Base-by-base conservation (phyloP, 768 basidiomycete species). In the Boletales sp. region DNA sequence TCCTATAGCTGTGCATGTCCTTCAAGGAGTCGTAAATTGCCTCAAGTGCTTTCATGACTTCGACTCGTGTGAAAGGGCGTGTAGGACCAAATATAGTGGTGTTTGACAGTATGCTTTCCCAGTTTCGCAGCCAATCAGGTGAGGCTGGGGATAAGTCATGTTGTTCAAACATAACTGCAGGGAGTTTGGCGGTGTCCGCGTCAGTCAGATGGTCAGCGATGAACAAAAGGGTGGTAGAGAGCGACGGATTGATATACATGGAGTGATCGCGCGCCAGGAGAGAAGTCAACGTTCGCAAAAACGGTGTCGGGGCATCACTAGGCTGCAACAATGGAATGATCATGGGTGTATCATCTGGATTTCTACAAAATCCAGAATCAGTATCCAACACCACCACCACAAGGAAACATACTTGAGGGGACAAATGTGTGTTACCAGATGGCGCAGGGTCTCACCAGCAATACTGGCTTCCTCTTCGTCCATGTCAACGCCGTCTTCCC, bases 121-220 rank as follows among this genome's bases (percentile, higher is more conserved):
- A 90, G 59, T 84, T 83, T 15, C 69, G 68, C 24, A 90, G 64
- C 88, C 88, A 91, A 6, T 81, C 76, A 0, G 83, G 80, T 1
- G 83, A 82, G 11, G 84, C 84, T 1, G 88, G 88, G 3, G 81
- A 83, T 30, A 90, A 73, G 42, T 81, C 78, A 54, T 86, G 81
- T 48, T 86, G 80, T 40, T 82, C 80, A 34, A 75, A 70, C 83
- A 91, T 86, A 45, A 80, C 68, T 11, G 61, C 60, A 8, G 87
- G 79, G 3, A 89, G 72, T 45, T 76, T 76, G 0, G 81, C 78
- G 0, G 86, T 85, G 61, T 89, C 84, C 14, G 63, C 59, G 54
- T 91, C 89, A 3, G 82, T 75, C 21, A 91, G 72, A 60, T 90
- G 81, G n/a, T 80, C 77, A 19, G 84, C 77, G 45, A 90, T 75